Conservation (phyloP, 164 flowering plant species). For the Liriodendron chinense region DNA sequence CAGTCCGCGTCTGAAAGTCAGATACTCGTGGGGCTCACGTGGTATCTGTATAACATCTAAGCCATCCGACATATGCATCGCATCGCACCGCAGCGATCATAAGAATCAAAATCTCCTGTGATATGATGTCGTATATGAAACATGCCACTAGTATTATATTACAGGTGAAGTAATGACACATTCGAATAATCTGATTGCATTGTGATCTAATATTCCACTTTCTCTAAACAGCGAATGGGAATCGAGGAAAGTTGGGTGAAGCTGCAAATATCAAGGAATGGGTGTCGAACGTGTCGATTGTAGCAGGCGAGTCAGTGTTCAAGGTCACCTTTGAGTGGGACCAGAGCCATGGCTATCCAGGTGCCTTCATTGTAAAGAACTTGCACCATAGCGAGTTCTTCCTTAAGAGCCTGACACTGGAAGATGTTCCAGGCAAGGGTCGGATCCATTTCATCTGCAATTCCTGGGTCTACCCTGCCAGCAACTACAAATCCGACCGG, state of each 20-base stretch:
- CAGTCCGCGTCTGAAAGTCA: no score
- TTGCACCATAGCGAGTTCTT: conserved; percentile 64
- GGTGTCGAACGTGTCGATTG: conserved; percentile 38
- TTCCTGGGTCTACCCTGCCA: conserved; percentile 79
- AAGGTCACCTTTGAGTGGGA: conserved; percentile 61
- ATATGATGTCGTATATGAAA: no score
- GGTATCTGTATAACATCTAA: no score
- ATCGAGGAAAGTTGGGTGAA: conserved; percentile 30
- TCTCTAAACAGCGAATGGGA: not conserved
- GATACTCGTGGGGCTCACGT: no score
- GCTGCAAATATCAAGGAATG: conserved; percentile 60
- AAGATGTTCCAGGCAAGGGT: conserved; percentile 62
- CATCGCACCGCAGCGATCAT: no score
- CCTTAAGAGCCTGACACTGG: conserved; percentile 63
- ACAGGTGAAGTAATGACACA: no score
- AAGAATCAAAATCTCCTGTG: no score
- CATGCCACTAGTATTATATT: no score
- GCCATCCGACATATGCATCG: no score
- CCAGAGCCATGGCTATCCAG: conserved; percentile 52
- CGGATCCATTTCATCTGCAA: conserved; percentile 65
- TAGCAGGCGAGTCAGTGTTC: conserved; percentile 45
- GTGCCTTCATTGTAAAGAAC: conserved; percentile 63
- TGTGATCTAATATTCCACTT: not conserved
- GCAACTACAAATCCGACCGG: conserved; percentile 41
- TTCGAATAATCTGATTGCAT: not conserved